Evolutionary conservation across 73 alveolate species (phyloP), one percentile per base, ranked within the genome.

Genomic region (Stentor roeselii): DNA sequence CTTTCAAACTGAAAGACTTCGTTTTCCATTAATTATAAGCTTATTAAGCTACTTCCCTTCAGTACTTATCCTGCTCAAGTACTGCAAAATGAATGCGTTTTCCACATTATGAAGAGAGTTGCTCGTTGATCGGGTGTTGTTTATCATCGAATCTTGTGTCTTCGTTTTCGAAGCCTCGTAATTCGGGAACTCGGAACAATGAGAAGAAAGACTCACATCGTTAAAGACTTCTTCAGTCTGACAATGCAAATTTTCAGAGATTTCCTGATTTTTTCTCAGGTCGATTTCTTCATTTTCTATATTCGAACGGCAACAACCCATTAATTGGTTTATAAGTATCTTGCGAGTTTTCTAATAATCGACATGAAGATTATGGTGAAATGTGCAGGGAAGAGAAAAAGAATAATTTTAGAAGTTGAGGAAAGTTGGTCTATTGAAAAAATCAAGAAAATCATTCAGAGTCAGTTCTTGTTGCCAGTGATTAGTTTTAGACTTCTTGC

Each of bases 331-430:
- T 50, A 50, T 50, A 50, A 50, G 6, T 11, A 50, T 11, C 21
- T 50, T 50, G 21, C 6, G 21, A 50, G 6, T 50, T 50, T 50
- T 11, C 21, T 11, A 50, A 50, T 11, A 50, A 67, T 34, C 41
- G 34, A 67, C 21, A 67, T 67, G 80, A 67, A 34, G 34, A 67
- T 67, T 11, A 14, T 67, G 41, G 80, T 67, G 41, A 67, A 67
- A 34, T 67, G 34, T 34, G n/a, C 80, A 67, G 37, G 80, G 15
- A 67, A 67, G 37, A 36, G 42, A 27, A 21, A 21, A 67, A 67
- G 37, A 67, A 30, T 21, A 67, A 67, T 21, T 40, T 40, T 67
- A 67, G 80, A 67, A 14, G 80, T 67, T 0, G 41, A 30, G 11
- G 41, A 21, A 21, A 21, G 34, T 40, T 21, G 14, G 34, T n/a